Conservation (phyloP, 495 filamentous ascomycete species). For the Penicillium steckii region DNA sequence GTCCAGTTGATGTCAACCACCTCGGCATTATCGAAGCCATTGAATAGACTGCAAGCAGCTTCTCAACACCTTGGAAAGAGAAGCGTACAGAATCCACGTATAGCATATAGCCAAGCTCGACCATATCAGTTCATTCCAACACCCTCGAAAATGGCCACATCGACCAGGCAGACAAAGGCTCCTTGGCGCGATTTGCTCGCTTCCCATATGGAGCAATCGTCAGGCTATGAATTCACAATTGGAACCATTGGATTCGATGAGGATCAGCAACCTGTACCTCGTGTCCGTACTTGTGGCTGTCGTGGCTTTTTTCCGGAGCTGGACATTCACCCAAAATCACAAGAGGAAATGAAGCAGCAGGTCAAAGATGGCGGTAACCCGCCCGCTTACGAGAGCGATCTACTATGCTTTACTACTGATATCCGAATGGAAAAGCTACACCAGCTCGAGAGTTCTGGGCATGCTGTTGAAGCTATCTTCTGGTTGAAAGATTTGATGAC, state of each 20-base stretch:
- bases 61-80: neutral
- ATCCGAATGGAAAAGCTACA: slow-evolving; percentile 76
- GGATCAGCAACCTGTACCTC: slow-evolving; percentile 45
- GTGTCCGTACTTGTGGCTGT: slow-evolving; percentile 66
- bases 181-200: slow-evolving; percentile 71
- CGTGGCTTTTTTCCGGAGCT: slow-evolving; percentile 79
- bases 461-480: slow-evolving; percentile 75
- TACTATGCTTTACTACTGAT: slow-evolving; percentile 84
- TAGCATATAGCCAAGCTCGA: neutral
- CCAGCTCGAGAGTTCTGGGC: slow-evolving; percentile 59
- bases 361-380: slow-evolving; percentile 57
- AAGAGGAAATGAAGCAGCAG: slow-evolving; percentile 65
- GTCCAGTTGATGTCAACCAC: neutral
- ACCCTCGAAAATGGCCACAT: slow-evolving; percentile 6
- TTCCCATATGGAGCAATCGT: slow-evolving; percentile 59
- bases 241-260: slow-evolving; percentile 56
- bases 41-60: neutral
- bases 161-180: slow-evolving; percentile 24
- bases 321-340: slow-evolving; percentile 41
- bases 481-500: slow-evolving; percentile 69
- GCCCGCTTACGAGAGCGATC: slow-evolving; percentile 65
- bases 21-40: neutral
- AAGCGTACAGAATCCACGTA: neutral
- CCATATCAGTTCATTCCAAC: neutral
- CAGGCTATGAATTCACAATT: slow-evolving; percentile 68